phyloP scores from a whole-genome alignment of 192 early-diverging fungal species.

The Linnemannia elongata region DNA sequence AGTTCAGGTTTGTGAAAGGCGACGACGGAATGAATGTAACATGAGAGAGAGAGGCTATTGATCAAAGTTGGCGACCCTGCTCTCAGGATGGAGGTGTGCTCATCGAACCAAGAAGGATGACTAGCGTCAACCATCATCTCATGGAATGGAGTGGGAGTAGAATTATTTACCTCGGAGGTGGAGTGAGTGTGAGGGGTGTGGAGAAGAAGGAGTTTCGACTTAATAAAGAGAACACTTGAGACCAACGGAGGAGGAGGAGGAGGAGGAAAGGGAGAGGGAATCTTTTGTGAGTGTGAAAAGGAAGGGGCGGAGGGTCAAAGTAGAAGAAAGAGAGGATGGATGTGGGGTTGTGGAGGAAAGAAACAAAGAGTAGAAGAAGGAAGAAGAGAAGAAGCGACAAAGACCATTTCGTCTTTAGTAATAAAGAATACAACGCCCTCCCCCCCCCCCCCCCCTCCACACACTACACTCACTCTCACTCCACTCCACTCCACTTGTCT shows the following conservation, averaged over 20 bases:
- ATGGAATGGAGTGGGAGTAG: neutral
- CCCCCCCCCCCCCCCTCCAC: neutral
- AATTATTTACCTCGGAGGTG: neutral
- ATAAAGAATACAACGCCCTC: neutral
- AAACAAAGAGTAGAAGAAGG: neutral
- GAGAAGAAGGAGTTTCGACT: constrained; percentile 2
- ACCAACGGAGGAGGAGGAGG: neutral
- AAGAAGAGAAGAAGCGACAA: neutral
- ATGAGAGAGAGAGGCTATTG: neutral
- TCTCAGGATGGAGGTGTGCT: neutral
- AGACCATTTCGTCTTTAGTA: neutral
- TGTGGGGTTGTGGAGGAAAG: constrained; percentile 6
- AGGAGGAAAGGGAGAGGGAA: neutral
- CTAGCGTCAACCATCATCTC: constrained; percentile 4
- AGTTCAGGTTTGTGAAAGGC: neutral
- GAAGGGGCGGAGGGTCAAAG: neutral
- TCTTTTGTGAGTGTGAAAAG: neutral
- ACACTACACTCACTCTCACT: neutral
- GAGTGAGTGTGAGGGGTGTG: neutral
- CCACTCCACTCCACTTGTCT: neutral
- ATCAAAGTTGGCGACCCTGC: neutral
- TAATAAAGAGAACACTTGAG: constrained; percentile 4
- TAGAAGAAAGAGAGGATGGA: neutral
- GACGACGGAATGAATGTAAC: neutral
- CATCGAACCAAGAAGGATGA: neutral